Evolutionary conservation across 345 rosid species (phyloP), one percentile per base, ranked within the genome.

Genomic region (Hirschfeldia incana): DNA sequence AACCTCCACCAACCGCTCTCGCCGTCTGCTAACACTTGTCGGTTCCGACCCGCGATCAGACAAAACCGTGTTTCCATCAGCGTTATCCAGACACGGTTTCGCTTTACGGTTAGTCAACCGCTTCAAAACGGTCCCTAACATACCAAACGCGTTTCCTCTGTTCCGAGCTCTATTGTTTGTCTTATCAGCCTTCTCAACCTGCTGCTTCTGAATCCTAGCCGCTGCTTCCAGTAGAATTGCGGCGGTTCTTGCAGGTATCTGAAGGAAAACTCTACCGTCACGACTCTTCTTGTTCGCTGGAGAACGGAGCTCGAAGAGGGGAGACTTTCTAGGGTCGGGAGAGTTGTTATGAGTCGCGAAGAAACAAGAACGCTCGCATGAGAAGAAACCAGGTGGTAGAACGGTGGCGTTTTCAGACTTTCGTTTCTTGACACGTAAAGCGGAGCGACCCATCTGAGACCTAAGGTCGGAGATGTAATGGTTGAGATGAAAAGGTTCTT

Each of bases 401-500:
- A 26, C 16, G 34, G 76, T 32, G 0, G 42, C 36, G 69, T 81
- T 74, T 17, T 16, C 63, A 12, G 78, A 89, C 49, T 81, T 88
- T 39, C 83, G 85, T 57, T 86, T 90, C 85, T 83, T 87, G 86
- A 87, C 39, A 53, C 83, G 91, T 15, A 85, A 37, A 11, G 83
- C 81, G 30, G 84, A 78, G 63, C 16, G 77, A 60, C 80, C 79
- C 68, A 88, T 80, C 69, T 82, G 96, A 62, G 73, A 73, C 32
- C 88, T 82, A 49, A 85, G 82, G 78, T 89, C 87, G 8, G 90
- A 68, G 81, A 90, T 88, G 97, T 87, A 88, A 76, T 78, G 86
- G 69, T 79, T 79, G 82, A 94, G 92, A 21, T 82, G 82, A 80
- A 94, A 94, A 0, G 98, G 98, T 10, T 94, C 97, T 82, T 94